Evolutionary conservation across 805 yeast species (phyloP), one percentile per base, ranked within the genome.

Genomic region (Lachancea nothofagi): DNA sequence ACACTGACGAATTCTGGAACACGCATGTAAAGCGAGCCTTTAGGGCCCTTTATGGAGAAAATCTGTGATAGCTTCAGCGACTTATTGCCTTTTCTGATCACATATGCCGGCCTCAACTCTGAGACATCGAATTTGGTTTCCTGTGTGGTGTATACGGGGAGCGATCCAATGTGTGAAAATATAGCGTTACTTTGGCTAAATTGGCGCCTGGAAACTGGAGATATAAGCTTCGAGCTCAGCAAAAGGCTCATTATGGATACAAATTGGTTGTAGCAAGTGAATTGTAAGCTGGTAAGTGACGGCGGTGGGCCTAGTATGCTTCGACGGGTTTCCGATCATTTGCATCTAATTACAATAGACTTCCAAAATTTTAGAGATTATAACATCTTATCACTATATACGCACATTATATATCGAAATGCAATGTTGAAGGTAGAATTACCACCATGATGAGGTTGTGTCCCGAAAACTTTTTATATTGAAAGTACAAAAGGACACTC

Each of bases 81-180:
- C 30, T 75, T 69, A 50, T 75, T 72, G 14, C 95, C 94, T 54
- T 81, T 80, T 54, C 78, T 72, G 64, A 82, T 75, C 27, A 72
- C 58, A 50, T 69, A 73, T 50, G 87, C 83, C 40, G 66, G 66
- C 2, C 33, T 73, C 58, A 55, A 71, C 65, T 37, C 75, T 53
- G 41, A 60, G 56, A 44, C 77, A 55, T 41, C 65, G 24, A 54
- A 37, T 12, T 49, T 51, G 22, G 86, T 85, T 17, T 77, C 86
- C 17, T 75, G 72, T 2, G 84, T 74, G 15, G 86, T 48, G 47
- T 75, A 69, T 33, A 90, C 75, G 5, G 97, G 95, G 7, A 81
- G 66, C 22, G 83, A 75, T 5, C 97, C 97, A 37, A 90, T 75
- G 58, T 87, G 83, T 2, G 94, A 83, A 29, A 54, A 48, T 14